phyloP scores from a whole-genome alignment of 495 filamentous ascomycete species.

The Emericellopsis terricola region DNA sequence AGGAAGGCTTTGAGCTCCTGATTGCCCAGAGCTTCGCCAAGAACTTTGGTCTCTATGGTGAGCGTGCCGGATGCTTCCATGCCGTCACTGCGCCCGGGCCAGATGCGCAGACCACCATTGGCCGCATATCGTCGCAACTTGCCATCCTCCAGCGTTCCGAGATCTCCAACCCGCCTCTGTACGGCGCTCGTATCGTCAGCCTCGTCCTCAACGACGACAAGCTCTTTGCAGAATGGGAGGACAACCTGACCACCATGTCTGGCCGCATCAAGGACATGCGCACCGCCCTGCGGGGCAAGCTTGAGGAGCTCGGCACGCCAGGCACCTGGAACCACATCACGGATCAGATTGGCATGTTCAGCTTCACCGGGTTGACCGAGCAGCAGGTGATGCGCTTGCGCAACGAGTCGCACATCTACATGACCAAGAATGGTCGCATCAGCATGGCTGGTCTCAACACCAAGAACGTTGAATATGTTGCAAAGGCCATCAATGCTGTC shows the following conservation, averaged over 20 bases:
- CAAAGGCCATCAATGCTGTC: slow-evolving; percentile 70
- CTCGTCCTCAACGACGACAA: slow-evolving; percentile 62
- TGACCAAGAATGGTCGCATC: slow-evolving; percentile 98
- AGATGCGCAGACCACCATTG: slow-evolving; percentile 42
- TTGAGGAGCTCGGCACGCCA: slow-evolving; percentile 70
- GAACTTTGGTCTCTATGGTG: slow-evolving; percentile 96
- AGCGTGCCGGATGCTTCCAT: slow-evolving; percentile 94
- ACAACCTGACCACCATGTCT: slow-evolving; percentile 81
- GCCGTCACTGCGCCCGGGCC: slow-evolving; percentile 61
- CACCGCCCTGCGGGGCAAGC: slow-evolving; percentile 47
- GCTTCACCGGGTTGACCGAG: slow-evolving; percentile 82
- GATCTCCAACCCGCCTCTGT: slow-evolving; percentile 91
- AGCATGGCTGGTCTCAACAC: slow-evolving; percentile 93
- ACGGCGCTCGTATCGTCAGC: slow-evolving; percentile 77
- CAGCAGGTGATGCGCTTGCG: slow-evolving; percentile 67
- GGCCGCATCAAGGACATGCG: slow-evolving; percentile 88
- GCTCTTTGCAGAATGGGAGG: slow-evolving; percentile 89
- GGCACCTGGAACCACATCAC: slow-evolving; percentile 94
- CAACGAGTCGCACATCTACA: slow-evolving; percentile 77
- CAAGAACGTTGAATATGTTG: slow-evolving; percentile 81
- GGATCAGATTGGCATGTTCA: slow-evolving; percentile 99
- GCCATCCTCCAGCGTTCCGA: slow-evolving; percentile 91
- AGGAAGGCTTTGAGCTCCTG: slow-evolving; percentile 88
- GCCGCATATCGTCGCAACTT: slow-evolving; percentile 65
- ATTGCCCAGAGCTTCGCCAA: slow-evolving; percentile 96